Conservation (phyloP, 2,329 filamentous ascomycete genomes). For the Calonectria henricotiae region DNA sequence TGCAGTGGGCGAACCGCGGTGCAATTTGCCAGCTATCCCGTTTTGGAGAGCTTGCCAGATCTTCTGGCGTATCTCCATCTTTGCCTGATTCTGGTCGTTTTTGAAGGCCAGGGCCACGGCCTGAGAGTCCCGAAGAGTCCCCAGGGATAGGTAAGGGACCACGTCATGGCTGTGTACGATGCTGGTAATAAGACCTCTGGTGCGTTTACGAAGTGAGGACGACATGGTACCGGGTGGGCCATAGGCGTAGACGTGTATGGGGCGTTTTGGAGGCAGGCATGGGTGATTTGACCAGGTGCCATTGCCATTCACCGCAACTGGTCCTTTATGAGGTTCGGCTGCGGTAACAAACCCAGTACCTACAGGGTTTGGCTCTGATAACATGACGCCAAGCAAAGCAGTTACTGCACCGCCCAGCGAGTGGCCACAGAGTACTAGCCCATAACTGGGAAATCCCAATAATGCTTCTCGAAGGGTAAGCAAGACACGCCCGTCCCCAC, state of each 20-base stretch:
- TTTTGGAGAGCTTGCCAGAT: constrained; percentile 78
- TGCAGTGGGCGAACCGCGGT: constrained; percentile 61
- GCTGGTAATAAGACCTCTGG: constrained; percentile 82
- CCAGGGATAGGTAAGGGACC: constrained; percentile 82
- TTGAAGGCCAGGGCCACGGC: constrained; percentile 82
- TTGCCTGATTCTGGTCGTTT: constrained; percentile 78
- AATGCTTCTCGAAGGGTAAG: constrained; percentile 77
- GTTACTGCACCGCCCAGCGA: constrained; percentile 81
- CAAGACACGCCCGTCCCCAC: constrained; percentile 78
- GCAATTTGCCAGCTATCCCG: constrained; percentile 76
- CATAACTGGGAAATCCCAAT: constrained; percentile 78
- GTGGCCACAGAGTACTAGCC: constrained; percentile 79
- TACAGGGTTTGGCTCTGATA: constrained; percentile 74
- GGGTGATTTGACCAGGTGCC: constrained; percentile 57
- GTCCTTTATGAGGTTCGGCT: constrained; percentile 63
- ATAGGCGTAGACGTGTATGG: constrained; percentile 86
- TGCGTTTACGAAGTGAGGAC: constrained; percentile 78
- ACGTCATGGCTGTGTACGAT: constrained; percentile 82
- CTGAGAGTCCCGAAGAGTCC: constrained; percentile 83
- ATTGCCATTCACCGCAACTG: constrained; percentile 54
- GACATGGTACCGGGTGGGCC: constrained; percentile 83
- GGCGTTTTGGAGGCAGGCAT: constrained; percentile 76
- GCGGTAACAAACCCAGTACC: constrained; percentile 77
- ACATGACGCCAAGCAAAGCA: constrained; percentile 79
- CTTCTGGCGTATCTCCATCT: constrained; percentile 76